Conservation (phyloP, 352 stramenopile genomes). For the Globisporangium takayamanum region DNA sequence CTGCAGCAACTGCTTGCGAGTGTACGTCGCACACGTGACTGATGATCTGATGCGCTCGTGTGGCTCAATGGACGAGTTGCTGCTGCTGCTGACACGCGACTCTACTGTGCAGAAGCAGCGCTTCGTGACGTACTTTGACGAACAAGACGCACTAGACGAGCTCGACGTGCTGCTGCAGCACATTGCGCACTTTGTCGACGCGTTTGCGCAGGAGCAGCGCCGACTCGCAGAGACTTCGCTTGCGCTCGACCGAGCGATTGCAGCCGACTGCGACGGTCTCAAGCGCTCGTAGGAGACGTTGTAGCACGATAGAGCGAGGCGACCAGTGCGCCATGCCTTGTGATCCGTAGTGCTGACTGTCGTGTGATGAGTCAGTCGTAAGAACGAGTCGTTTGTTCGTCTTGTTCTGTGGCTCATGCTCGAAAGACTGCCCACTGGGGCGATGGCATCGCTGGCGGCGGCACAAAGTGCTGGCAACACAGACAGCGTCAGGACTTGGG, state of each 20-base stretch:
- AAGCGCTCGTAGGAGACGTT: no score
- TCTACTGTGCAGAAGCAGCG: conserved; percentile 33
- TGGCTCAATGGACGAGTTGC: not conserved
- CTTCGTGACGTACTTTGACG: conserved; percentile 76
- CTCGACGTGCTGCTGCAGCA: conserved; percentile 59
- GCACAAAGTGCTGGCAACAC: conserved; percentile 9
- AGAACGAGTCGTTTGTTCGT: no score
- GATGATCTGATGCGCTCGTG: not conserved
- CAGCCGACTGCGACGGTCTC: not conserved
- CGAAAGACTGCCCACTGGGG: conserved; percentile 6
- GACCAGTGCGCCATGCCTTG: no score
- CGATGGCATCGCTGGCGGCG: conserved; percentile 7
- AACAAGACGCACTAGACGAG: conserved; percentile 53
- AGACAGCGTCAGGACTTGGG: not conserved
- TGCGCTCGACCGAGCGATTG: not conserved
- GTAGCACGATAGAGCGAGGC: not conserved
- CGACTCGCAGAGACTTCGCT: conserved; percentile 25
- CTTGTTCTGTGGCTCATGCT: not conserved
- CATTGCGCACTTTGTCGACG: conserved; percentile 54
- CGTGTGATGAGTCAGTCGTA: no score
- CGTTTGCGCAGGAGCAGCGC: conserved; percentile 50
- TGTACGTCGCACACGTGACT: conserved; percentile 21
- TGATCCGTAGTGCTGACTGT: no score
- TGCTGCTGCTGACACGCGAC: not conserved
- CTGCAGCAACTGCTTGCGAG: conserved; percentile 42